Evolutionary conservation across 2,329 filamentous ascomycete genomes (phyloP).

Genomic region (Epicoccum sorghinum): DNA sequence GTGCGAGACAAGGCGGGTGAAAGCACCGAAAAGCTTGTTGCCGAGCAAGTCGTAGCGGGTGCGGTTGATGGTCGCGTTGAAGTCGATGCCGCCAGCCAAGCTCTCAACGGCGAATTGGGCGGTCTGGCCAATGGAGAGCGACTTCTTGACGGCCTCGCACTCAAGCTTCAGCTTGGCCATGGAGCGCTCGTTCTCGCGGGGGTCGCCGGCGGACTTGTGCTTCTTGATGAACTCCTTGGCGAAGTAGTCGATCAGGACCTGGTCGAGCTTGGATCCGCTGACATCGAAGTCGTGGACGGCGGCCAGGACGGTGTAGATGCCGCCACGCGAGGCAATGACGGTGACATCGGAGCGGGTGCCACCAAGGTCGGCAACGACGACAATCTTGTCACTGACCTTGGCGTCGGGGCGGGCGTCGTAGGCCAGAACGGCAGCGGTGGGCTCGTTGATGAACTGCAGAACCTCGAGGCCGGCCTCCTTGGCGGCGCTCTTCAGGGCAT

Average conservation of each 20-base stretch:
- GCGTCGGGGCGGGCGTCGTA: conserved; percentile 86
- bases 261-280: conserved; percentile 82
- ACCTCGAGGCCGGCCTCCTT: conserved; percentile 84
- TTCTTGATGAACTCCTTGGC: conserved; percentile 99
- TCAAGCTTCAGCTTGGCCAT: conserved; percentile 93
- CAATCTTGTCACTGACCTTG: conserved; percentile 79
- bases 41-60: conserved; percentile 89
- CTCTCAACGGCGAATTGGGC: conserved; percentile 93
- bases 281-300: conserved; percentile 96
- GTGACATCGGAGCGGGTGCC: conserved; percentile 91
- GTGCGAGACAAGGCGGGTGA: conserved; percentile 83
- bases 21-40: conserved; percentile 84
- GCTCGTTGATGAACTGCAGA: conserved; percentile 91
- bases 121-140: conserved; percentile 84
- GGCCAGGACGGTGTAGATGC: conserved; percentile 94
- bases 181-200: conserved; percentile 77
- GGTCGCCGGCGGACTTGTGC: conserved; percentile 76
- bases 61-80: conserved; percentile 88
- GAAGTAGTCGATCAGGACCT: conserved; percentile 93
- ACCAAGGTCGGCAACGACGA: conserved; percentile 91
- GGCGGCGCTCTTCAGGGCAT: conserved; percentile 77
- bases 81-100: conserved; percentile 87
- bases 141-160: conserved; percentile 89
- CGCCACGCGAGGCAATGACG: conserved; percentile 87
- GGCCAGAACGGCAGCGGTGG: conserved; percentile 84